These are phyloP conservation scores for Nothophoma quercina DNA, from an alignment of 2,329 filamentous ascomycete species.

Conservation along the genomic window DNA sequence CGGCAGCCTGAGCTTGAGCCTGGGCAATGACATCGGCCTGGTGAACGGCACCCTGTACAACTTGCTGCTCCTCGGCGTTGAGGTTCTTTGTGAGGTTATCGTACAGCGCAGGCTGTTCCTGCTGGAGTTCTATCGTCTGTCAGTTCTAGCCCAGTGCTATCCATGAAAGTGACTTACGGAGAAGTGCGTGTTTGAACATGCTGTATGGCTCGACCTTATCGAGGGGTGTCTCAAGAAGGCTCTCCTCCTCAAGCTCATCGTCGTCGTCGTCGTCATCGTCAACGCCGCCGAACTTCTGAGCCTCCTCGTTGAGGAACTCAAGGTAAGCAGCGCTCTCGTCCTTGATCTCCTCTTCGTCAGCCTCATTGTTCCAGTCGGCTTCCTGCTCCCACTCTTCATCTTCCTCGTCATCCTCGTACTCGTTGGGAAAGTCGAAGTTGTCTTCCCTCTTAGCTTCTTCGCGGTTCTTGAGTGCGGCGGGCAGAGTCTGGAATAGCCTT, in stretches of 20 bases:
- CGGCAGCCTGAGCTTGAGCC: conserved; percentile 33
- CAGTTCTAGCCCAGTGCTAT: conserved; percentile 6
- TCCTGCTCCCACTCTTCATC: conserved; percentile 84
- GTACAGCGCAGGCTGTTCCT: conserved; percentile 90
- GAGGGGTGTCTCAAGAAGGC: conserved; percentile 88
- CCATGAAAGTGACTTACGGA: conserved; percentile 69
- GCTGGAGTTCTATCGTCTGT: conserved; percentile 75
- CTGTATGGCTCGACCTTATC: conserved; percentile 96
- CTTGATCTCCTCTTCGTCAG: conserved; percentile 74
- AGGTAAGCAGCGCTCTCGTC: conserved; percentile 95
- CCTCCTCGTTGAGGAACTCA: conserved; percentile 95
- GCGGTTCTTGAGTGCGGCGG: conserved; percentile 85
- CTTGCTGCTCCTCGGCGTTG: conserved; percentile 78
- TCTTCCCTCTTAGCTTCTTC: conserved; percentile 88
- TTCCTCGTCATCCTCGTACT: conserved; percentile 77
- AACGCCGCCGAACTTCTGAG: conserved; percentile 80
- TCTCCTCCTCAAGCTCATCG: conserved; percentile 90
- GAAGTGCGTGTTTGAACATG: conserved; percentile 81
- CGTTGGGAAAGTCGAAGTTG: conserved; percentile 79
- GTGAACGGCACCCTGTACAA: conserved; percentile 80
- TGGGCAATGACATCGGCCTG: conserved; percentile 67
- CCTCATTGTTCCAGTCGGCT: conserved; percentile 71
- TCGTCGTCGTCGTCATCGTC: conserved; percentile 73
- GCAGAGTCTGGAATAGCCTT: conserved; percentile 88
- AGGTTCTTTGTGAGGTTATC: conserved; percentile 79